Percentiles rank a stretch among this genome's conserved stretches.
Conservation (phyloP, 2,329 filamentous ascomycete genomes). For the Ceratocystis variospora region DNA sequence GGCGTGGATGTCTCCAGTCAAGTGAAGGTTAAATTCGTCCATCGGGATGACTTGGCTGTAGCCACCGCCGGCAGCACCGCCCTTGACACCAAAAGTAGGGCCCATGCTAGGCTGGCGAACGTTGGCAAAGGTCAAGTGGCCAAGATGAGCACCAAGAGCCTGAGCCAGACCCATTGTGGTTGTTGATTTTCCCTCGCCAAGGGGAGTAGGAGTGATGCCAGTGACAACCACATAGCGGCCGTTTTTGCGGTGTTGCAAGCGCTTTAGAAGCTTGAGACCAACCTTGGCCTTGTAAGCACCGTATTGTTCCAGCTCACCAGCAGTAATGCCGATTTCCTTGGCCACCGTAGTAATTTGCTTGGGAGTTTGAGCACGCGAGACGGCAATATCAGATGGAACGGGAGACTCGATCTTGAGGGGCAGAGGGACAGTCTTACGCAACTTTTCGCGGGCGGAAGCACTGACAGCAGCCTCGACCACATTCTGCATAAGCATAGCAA, state of each 20-base stretch:
- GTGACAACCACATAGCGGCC: slow-evolving; percentile 87
- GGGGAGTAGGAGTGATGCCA: slow-evolving; percentile 89
- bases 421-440: slow-evolving; percentile 66
- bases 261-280: slow-evolving; percentile 64
- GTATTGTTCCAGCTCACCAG: slow-evolving; percentile 87
- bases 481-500: slow-evolving; percentile 95
- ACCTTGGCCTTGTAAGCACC: slow-evolving; percentile 95
- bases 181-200: slow-evolving; percentile 96
- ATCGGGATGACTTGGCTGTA: slow-evolving; percentile 99
- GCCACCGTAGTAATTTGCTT: slow-evolving; percentile 80
- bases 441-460: slow-evolving; percentile 72
- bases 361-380: slow-evolving; percentile 80
- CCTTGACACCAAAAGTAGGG: slow-evolving; percentile 97
- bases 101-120: slow-evolving; percentile 94
- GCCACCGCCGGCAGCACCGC: slow-evolving; percentile 87
- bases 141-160: slow-evolving; percentile 77
- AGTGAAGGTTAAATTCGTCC: slow-evolving; percentile 97
- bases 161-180: slow-evolving; percentile 94
- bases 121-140: slow-evolving; percentile 84
- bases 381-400: slow-evolving; percentile 89
- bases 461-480: slow-evolving; percentile 73
- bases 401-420: slow-evolving; percentile 65
- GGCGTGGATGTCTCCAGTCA: slow-evolving; percentile 96
- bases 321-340: slow-evolving; percentile 70
- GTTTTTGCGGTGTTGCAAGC: slow-evolving; percentile 73